Conservation (phyloP, 2,329 filamentous ascomycete species). For the Fusarium sulawesiense region DNA sequence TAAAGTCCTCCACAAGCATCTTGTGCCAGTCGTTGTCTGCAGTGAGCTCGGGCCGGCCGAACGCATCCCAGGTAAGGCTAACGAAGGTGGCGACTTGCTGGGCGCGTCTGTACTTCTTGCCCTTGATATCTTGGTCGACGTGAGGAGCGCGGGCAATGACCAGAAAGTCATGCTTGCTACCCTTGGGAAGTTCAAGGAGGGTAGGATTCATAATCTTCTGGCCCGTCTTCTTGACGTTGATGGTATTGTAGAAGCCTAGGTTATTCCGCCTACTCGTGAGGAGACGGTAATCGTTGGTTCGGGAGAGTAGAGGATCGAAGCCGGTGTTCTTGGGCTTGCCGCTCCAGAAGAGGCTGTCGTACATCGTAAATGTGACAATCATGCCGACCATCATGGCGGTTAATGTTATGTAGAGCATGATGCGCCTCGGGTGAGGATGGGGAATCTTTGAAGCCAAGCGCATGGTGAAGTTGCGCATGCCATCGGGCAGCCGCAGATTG, state of each 20-base stretch:
- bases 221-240: constrained; percentile 40
- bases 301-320: constrained; percentile 36
- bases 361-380: constrained; percentile 22
- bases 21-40: constrained; percentile 35
- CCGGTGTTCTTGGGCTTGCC: neutral
- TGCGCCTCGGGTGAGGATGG: constrained; percentile 35
- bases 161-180: constrained; percentile 38
- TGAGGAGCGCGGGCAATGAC: constrained; percentile 38
- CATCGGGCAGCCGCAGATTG: constrained; percentile 22
- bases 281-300: constrained; percentile 37
- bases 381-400: constrained; percentile 25
- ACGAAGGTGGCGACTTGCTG: constrained; percentile 39
- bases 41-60: constrained; percentile 37
- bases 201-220: constrained; percentile 42
- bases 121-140: constrained; percentile 36
- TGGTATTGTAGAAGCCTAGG: constrained; percentile 37
- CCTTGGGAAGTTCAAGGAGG: constrained; percentile 36
- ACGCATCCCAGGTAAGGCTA: constrained; percentile 33
- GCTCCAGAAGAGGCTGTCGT: neutral
- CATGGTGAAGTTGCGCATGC: constrained; percentile 23
- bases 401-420: constrained; percentile 24
- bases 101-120: constrained; percentile 37
- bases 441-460: constrained; percentile 16
- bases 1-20: constrained; percentile 38
- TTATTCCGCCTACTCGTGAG: constrained; percentile 37